phyloP scores from a whole-genome alignment of 2,329 filamentous ascomycete species.

The Aspergillus novoparasiticus region DNA sequence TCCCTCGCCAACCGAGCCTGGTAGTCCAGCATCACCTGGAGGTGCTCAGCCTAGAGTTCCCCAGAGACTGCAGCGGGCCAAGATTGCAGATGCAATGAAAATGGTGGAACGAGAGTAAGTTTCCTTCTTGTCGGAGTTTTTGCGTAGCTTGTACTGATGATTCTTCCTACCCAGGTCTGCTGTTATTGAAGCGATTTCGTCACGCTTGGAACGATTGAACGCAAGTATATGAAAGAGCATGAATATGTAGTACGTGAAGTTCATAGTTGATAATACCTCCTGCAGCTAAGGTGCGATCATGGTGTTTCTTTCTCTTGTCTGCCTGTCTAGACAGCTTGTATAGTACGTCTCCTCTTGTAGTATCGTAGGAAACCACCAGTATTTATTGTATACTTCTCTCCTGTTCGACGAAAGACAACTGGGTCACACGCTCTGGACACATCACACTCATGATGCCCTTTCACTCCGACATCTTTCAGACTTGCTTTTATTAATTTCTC shows the following conservation, averaged over 20 bases:
- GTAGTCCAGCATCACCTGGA: slow-evolving; percentile 32
- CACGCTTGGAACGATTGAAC: slow-evolving; percentile 44
- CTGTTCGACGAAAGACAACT: neutral
- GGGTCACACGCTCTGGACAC: neutral
- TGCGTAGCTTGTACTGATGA: slow-evolving; percentile 12
- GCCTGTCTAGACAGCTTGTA: neutral
- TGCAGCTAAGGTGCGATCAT: neutral
- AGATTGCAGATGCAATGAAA: slow-evolving; percentile 51
- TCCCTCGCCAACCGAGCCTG: slow-evolving; percentile 29
- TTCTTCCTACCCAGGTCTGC: slow-evolving; percentile 35
- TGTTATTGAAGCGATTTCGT: slow-evolving; percentile 47
- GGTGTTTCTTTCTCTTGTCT: neutral
- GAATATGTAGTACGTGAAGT: neutral
- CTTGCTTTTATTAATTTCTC: neutral
- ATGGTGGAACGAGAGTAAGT: slow-evolving; percentile 54
- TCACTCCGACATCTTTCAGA: neutral
- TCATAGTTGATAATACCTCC: neutral
- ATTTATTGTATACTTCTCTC: neutral
- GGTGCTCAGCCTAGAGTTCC: slow-evolving; percentile 39
- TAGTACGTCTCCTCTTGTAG: neutral
- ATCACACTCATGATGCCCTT: neutral
- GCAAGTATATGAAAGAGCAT: slow-evolving; percentile 30
- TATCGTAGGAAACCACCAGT: neutral
- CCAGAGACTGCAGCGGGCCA: slow-evolving; percentile 47
- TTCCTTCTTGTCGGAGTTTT: neutral